Conservation (phyloP, 805 yeast genomes). For the Hanseniaspora lachancei region DNA sequence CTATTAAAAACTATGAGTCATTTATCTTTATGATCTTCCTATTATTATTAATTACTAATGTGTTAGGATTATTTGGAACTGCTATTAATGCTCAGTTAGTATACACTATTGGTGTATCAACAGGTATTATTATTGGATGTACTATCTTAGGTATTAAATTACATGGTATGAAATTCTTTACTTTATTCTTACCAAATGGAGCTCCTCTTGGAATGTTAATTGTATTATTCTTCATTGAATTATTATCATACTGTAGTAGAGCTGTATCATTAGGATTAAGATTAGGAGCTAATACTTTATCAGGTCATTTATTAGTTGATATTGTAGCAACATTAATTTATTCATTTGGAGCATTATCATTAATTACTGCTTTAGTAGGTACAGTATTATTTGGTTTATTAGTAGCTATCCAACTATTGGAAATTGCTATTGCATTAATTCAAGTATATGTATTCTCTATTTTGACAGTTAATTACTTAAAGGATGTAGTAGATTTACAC, state of each 20-base stretch:
- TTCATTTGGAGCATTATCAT: constrained; percentile 20
- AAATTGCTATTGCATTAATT: constrained; percentile 21
- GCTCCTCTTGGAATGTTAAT: constrained; percentile 20
- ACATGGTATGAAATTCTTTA: constrained; percentile 19
- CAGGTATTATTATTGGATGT: constrained; percentile 17
- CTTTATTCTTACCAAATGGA: constrained; percentile 22
- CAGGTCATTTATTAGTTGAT: constrained; percentile 22
- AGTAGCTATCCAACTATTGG: constrained; percentile 20
- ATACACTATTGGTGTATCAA: constrained; percentile 17
- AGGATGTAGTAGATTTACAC: constrained; percentile 22
- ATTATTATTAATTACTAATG: constrained; percentile 19
- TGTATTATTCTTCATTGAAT: constrained; percentile 21
- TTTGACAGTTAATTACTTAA: constrained; percentile 20
- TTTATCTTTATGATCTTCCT: constrained; percentile 19
- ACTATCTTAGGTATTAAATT: constrained; percentile 17
- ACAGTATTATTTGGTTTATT: constrained; percentile 18
- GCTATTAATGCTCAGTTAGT: constrained; percentile 20
- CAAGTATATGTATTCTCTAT: constrained; percentile 23
- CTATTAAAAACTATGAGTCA: constrained; percentile 18
- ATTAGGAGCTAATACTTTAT: constrained; percentile 21
- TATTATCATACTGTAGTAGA: constrained; percentile 20
- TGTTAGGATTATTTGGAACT: constrained; percentile 19
- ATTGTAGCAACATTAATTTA: constrained; percentile 22
- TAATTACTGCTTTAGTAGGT: constrained; percentile 18
- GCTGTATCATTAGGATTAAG: constrained; percentile 21